These are phyloP conservation scores for Westerdykella ornata DNA, from an alignment of 2,329 filamentous ascomycete species.

Conservation along the genomic window DNA sequence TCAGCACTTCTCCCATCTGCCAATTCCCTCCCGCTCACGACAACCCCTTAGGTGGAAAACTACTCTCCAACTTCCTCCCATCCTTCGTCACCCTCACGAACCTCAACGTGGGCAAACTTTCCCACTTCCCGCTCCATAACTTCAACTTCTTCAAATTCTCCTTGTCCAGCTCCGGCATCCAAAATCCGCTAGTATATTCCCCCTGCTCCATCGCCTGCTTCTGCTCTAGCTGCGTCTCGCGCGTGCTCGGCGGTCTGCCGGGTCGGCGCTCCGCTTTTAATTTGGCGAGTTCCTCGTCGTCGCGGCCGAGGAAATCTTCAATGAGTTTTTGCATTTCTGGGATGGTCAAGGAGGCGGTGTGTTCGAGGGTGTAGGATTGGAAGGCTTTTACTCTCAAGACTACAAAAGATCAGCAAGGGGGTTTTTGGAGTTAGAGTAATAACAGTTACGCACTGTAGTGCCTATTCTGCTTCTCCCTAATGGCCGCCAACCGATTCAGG, in stretches of 20 bases:
- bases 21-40: slow-evolving; percentile 21
- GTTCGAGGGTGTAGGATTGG: slow-evolving; percentile 56
- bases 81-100: slow-evolving; percentile 67
- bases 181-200: slow-evolving; percentile 78
- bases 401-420: slow-evolving; percentile 26
- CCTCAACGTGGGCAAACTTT: slow-evolving; percentile 65
- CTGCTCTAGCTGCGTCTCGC: slow-evolving; percentile 69
- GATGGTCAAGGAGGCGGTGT: slow-evolving; percentile 42
- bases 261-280: slow-evolving; percentile 65
- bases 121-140: slow-evolving; percentile 79
- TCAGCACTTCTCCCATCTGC: background rate
- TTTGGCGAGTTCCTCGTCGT: slow-evolving; percentile 62
- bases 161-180: slow-evolving; percentile 72
- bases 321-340: slow-evolving; percentile 51
- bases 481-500: slow-evolving; percentile 63
- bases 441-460: slow-evolving; percentile 54
- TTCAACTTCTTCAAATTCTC: slow-evolving; percentile 60
- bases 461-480: slow-evolving; percentile 66
- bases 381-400: slow-evolving; percentile 66
- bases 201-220: slow-evolving; percentile 64
- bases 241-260: slow-evolving; percentile 69
- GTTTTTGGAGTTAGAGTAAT: background rate
- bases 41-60: slow-evolving; percentile 61
- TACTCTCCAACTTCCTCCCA: slow-evolving; percentile 60
- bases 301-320: slow-evolving; percentile 48